These are phyloP conservation scores for Ceratorhiza oryzae-sativae DNA, from an alignment of 1,284 basidiomycete genomes.

Conservation along the genomic window DNA sequence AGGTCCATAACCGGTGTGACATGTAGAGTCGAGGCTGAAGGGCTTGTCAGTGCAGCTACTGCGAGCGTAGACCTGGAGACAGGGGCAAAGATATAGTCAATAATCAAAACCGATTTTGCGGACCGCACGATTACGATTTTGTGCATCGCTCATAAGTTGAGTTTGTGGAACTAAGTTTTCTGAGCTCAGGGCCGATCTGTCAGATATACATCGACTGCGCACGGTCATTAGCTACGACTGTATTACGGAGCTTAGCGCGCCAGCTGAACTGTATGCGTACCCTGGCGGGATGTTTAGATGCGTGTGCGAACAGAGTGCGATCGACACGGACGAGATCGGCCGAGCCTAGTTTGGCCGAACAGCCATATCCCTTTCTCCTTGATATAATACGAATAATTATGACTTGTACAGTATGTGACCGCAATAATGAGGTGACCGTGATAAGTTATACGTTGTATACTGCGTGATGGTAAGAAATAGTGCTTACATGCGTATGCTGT, in stretches of 20 bases:
- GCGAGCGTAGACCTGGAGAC: conserved; percentile 75
- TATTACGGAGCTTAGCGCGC: conserved; percentile 79
- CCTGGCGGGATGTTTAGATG: conserved; percentile 70
- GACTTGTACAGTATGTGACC: too few species aligned
- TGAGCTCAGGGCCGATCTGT: conserved; percentile 46
- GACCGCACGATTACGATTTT: conserved; percentile 69
- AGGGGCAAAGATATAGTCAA: conserved; percentile 73
- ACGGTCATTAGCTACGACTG: conserved; percentile 75
- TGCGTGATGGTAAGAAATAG: too few species aligned
- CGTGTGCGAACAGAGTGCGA: conserved; percentile 41
- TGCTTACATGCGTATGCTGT: too few species aligned
- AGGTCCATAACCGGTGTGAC: neutral
- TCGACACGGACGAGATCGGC: conserved; percentile 18
- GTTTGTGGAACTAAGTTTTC: conserved; percentile 44
- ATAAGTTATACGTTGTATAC: too few species aligned
- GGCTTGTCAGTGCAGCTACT: conserved; percentile 43
- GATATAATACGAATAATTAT: too few species aligned
- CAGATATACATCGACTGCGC: conserved; percentile 63
- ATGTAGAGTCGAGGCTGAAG: too few species aligned
- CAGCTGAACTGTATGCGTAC: conserved; percentile 72
- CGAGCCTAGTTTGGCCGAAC: neutral
- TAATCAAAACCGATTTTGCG: conserved; percentile 70
- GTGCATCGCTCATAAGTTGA: conserved; percentile 65
- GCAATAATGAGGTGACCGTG: too few species aligned
- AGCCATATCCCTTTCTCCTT: too few species aligned